Evolutionary conservation across 2,329 filamentous ascomycete species (phyloP).

Genomic region (Didymella exigua): DNA sequence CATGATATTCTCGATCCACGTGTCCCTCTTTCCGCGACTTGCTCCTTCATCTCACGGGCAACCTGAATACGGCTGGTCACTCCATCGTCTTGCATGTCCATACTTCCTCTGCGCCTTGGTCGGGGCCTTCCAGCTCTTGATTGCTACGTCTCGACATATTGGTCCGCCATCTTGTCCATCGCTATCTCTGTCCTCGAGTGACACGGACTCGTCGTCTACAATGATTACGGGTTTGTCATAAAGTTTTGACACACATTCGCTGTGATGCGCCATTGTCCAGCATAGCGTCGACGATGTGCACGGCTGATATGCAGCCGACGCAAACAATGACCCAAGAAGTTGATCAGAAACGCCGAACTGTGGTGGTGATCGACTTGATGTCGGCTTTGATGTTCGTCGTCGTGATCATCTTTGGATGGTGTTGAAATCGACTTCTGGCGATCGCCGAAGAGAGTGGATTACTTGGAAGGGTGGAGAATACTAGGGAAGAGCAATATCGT

Average conservation of each 20-base stretch:
- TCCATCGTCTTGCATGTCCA: constrained; percentile 17
- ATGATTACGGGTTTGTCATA: background rate
- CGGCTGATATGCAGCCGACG: constrained; percentile 19
- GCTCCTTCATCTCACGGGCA: background rate
- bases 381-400: constrained; percentile 3
- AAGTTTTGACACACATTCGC: background rate
- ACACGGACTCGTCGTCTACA: constrained; percentile 21
- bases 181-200: constrained; percentile 14
- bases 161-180: constrained; percentile 29
- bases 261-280: constrained; percentile 1
- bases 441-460: constrained; percentile 11
- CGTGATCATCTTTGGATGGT: background rate
- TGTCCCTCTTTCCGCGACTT: background rate
- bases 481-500: constrained; percentile 14
- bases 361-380: constrained; percentile 16
- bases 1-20: background rate
- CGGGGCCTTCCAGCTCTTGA: constrained; percentile 27
- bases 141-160: constrained; percentile 28
- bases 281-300: constrained; percentile 18
- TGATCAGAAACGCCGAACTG: constrained; percentile 18
- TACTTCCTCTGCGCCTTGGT: background rate
- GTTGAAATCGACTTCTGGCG: background rate
- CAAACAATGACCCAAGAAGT: constrained; percentile 24
- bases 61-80: constrained; percentile 15
- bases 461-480: constrained; percentile 16